Conservation (phyloP, 306 rosid species). For the Cotoneaster glaucophyllus region DNA sequence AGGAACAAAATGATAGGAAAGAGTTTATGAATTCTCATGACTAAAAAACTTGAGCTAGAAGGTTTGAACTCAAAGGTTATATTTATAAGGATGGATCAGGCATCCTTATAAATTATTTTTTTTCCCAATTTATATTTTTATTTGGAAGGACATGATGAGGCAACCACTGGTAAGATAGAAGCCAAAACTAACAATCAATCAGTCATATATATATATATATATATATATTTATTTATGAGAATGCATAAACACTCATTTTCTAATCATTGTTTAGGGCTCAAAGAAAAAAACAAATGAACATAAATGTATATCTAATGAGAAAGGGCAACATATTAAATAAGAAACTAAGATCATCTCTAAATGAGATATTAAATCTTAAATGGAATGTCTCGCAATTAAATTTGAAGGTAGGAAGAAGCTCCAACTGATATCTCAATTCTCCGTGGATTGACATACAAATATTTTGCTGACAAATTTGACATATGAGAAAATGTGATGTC, state of each 20-base stretch:
- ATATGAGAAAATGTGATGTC: no score
- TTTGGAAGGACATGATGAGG: not conserved
- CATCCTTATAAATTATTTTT: not conserved
- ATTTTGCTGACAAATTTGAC: no score
- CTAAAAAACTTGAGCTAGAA: slow-evolving; percentile 15
- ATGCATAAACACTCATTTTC: not conserved
- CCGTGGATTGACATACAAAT: no score
- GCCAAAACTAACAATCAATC: slow-evolving; percentile 16
- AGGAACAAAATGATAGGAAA: slow-evolving; percentile 9
- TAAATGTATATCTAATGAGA: not conserved
- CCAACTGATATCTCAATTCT: no score
- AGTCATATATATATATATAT: not conserved
- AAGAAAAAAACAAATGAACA: not conserved
- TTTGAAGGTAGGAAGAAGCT: no score
- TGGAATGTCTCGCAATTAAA: no score
- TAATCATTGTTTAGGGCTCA: slow-evolving; percentile 15
- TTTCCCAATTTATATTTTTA: not conserved
- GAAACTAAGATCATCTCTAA: not conserved
- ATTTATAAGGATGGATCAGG: not conserved
- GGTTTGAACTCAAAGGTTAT: not conserved
- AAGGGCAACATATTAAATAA: not conserved
- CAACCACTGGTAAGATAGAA: slow-evolving; percentile 14
- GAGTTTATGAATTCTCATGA: slow-evolving; percentile 36
- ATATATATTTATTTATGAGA: not conserved
- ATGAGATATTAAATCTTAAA: no score